phyloP scores from a whole-genome alignment of 169 alveolate species.

The Eimeria nieschulzi region DNA sequence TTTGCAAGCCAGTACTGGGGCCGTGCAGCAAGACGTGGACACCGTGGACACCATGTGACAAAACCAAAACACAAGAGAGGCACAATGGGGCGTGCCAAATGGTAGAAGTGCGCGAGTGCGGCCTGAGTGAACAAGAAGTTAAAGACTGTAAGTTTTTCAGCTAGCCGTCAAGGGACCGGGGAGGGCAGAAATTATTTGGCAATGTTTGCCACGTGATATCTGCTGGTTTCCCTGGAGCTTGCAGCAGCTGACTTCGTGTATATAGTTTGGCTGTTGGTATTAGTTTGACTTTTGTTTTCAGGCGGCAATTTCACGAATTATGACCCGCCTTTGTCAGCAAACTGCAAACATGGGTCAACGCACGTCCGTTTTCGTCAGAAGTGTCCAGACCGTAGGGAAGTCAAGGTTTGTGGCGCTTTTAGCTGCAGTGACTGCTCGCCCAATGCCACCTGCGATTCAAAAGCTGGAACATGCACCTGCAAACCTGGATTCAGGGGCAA shows the following conservation, averaged over 20 bases:
- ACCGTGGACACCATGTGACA: slow-evolving; percentile 36
- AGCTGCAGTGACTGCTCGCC: slow-evolving; percentile 54
- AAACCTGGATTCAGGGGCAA: slow-evolving; percentile 68
- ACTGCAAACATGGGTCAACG: slow-evolving; percentile 5
- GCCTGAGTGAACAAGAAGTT: neutral
- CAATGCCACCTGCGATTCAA: slow-evolving; percentile 45
- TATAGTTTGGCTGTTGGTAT: neutral
- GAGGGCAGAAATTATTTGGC: neutral
- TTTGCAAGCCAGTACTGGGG: neutral
- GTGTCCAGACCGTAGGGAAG: slow-evolving; percentile 36
- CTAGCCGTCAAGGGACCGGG: too few species aligned
- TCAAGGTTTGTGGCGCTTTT: slow-evolving; percentile 58
- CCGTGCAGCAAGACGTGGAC: slow-evolving; percentile 31
- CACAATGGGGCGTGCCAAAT: slow-evolving; percentile 18
- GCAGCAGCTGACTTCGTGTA: neutral
- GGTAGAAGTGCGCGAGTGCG: slow-evolving; percentile 61
- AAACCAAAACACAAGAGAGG: slow-evolving; percentile 34
- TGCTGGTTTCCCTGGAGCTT: neutral
- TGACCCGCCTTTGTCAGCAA: slow-evolving; percentile 27
- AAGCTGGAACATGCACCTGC: slow-evolving; percentile 35
- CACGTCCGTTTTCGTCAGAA: slow-evolving; percentile 35
- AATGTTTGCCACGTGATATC: neutral
- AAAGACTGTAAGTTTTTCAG: slow-evolving; percentile 26
- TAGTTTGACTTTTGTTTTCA: neutral
- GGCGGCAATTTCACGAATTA: slow-evolving; percentile 61